Evolutionary conservation across 2,329 filamentous ascomycete genomes (phyloP).

Genomic region (Trichoderma simmonsii): DNA sequence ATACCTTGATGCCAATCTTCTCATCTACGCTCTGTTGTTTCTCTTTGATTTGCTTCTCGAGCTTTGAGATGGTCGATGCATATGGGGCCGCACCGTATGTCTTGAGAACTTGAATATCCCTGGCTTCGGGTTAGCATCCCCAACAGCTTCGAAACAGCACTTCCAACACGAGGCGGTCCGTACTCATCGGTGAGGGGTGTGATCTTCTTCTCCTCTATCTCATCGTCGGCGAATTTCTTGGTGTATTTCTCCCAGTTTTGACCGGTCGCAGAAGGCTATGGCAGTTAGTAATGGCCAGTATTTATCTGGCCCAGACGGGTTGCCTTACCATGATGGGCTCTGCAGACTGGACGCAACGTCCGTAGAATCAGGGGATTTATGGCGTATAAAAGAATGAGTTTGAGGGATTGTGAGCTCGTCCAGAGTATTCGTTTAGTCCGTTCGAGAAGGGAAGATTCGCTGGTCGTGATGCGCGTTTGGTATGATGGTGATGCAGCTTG

Average conservation of each 20-base stretch:
- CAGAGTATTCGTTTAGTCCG: background rate
- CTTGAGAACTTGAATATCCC: constrained; percentile 98
- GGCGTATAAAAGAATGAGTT: background rate
- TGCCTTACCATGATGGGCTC: constrained; percentile 41
- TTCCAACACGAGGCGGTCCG: constrained; percentile 33
- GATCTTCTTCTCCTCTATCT: constrained; percentile 99
- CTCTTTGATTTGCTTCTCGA: constrained; percentile 99
- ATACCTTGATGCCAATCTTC: constrained; percentile 87
- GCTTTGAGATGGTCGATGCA: constrained; percentile 87
- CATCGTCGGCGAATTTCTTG: constrained; percentile 95
- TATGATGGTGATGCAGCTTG: constrained; percentile 25
- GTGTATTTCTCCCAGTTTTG: constrained; percentile 97
- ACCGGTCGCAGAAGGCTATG: constrained; percentile 90
- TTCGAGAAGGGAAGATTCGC: background rate
- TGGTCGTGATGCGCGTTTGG: constrained; percentile 20
- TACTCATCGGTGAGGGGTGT: constrained; percentile 95
- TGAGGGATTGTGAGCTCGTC: background rate
- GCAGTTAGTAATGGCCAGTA: constrained; percentile 24
- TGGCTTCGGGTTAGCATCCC: constrained; percentile 40
- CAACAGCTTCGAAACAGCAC: background rate
- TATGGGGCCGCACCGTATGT: constrained; percentile 98
- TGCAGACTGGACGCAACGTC: constrained; percentile 28
- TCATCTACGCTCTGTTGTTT: constrained; percentile 97
- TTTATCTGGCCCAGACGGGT: background rate
- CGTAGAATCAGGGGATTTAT: background rate